A percentile compares a stretch with the other conserved stretches of the same genome.
These are phyloP conservation scores for Pythium guiyangense DNA, from an alignment of 352 stramenopile genomes.

Conservation along the genomic window DNA sequence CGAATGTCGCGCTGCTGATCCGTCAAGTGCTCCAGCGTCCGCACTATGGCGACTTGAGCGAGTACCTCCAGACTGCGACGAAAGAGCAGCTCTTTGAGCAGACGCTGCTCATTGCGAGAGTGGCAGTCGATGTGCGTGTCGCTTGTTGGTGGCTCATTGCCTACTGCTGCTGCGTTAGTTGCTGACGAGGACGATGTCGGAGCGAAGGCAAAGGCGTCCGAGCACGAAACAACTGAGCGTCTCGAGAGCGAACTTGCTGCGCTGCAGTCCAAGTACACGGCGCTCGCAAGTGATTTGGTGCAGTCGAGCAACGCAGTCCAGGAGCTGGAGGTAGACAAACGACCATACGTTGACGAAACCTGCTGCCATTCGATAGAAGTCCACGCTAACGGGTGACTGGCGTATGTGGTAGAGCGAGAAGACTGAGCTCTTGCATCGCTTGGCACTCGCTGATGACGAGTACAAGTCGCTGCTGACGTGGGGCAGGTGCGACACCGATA, in stretches of 20 bases:
- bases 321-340: conserved; percentile 17
- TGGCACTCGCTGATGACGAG: conserved; percentile 27
- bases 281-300: conserved; percentile 18
- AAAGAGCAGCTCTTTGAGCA: conserved; percentile 51
- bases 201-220: conserved; percentile 20
- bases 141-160: background rate
- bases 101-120: conserved; percentile 31
- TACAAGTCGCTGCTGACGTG: conserved; percentile 27
- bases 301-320: conserved; percentile 13
- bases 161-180: background rate
- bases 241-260: conserved; percentile 15
- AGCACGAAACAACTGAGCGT: conserved; percentile 15
- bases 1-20: conserved; percentile 35
- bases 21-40: conserved; percentile 46
- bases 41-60: conserved; percentile 29
- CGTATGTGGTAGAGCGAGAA: conserved; percentile 5
- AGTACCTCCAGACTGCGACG: conserved; percentile 27
- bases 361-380: conserved; percentile 1
- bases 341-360: background rate
- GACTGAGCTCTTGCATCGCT: conserved; percentile 20
- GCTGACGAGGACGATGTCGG: background rate
- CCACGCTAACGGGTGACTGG: background rate
- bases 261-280: conserved; percentile 24
- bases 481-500: conserved; percentile 17
- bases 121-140: conserved; percentile 31